Conservation (phyloP, 2,329 filamentous ascomycete species). For the Colletotrichum karsti region DNA sequence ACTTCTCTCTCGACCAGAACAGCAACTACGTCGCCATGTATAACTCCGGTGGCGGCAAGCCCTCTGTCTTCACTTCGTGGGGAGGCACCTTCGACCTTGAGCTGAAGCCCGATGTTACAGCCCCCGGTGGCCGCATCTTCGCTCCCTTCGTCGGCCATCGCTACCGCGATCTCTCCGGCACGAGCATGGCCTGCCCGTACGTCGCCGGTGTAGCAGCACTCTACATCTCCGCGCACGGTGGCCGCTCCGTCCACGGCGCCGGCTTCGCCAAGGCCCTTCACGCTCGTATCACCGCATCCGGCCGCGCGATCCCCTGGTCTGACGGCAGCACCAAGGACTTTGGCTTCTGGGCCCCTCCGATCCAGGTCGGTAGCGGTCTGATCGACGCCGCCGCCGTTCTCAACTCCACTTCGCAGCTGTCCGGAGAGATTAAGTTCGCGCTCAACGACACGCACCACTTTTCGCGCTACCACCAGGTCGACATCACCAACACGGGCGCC, state of each 20-base stretch:
- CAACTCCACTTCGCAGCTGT: slow-evolving; percentile 35
- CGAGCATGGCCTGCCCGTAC: slow-evolving; percentile 65
- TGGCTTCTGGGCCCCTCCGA: slow-evolving; percentile 40
- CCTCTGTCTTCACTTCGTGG: slow-evolving; percentile 54
- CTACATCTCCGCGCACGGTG: slow-evolving; percentile 51
- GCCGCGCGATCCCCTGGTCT: slow-evolving; percentile 22
- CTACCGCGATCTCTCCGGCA: slow-evolving; percentile 60
- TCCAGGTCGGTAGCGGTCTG: slow-evolving; percentile 49
- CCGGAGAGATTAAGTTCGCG: slow-evolving; percentile 46
- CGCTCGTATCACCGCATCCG: slow-evolving; percentile 28
- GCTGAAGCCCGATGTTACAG: slow-evolving; percentile 59
- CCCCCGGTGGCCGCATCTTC: slow-evolving; percentile 58
- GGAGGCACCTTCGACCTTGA: slow-evolving; percentile 51
- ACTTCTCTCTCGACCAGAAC: slow-evolving; percentile 30
- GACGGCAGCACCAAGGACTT: slow-evolving; percentile 25
- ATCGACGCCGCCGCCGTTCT: slow-evolving; percentile 40
- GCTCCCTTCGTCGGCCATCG: slow-evolving; percentile 53
- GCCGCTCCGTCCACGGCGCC: slow-evolving; percentile 43
- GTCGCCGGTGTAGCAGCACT: slow-evolving; percentile 59
- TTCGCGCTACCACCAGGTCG: slow-evolving; percentile 31
- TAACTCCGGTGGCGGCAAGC: slow-evolving; percentile 43
- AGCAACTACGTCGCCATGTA: slow-evolving; percentile 22
- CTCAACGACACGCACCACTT: slow-evolving; percentile 53
- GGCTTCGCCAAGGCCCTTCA: slow-evolving; percentile 28
- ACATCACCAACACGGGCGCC: slow-evolving; percentile 46